Conservation (phyloP, 345 rosid genomes). For the Limnanthes douglasii region DNA sequence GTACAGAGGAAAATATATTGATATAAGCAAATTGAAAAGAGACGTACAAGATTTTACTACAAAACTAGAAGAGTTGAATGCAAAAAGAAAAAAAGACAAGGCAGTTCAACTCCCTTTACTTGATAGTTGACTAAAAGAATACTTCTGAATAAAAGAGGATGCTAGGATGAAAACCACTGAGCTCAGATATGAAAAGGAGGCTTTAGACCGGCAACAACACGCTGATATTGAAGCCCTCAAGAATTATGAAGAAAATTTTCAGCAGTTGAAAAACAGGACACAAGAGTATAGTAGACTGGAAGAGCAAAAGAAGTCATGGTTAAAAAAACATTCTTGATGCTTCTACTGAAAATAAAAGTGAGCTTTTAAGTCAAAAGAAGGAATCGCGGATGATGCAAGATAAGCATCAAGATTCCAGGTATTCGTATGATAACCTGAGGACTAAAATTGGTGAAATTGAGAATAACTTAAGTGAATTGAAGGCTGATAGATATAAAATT, state of each 20-base stretch:
- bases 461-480: conserved; percentile 49
- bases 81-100: conserved; percentile 41
- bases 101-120: conserved; percentile 43
- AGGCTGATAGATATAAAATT: conserved; percentile 57
- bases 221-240: conserved; percentile 57
- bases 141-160: conserved; percentile 59
- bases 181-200: conserved; percentile 70
- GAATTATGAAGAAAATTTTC: conserved; percentile 68
- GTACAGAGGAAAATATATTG: conserved; percentile 40
- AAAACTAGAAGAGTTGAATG: conserved; percentile 38
- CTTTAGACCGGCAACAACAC: conserved; percentile 61
- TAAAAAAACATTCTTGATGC: conserved; percentile 28
- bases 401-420: conserved; percentile 42
- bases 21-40: conserved; percentile 34
- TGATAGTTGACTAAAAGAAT: conserved; percentile 40
- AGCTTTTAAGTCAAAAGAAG: conserved; percentile 25
- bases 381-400: conserved; percentile 45
- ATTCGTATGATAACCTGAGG: conserved; percentile 41
- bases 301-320: conserved; percentile 42
- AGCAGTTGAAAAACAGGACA: conserved; percentile 46
- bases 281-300: conserved; percentile 41
- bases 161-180: conserved; percentile 60
- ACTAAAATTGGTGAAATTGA: conserved; percentile 46
- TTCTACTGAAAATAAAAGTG: conserved; percentile 34
- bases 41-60: conserved; percentile 42